Percentiles rank a stretch among this genome's conserved stretches.
phyloP scores from a whole-genome alignment of 768 basidiomycete species.

The Leccinum variicolor region DNA sequence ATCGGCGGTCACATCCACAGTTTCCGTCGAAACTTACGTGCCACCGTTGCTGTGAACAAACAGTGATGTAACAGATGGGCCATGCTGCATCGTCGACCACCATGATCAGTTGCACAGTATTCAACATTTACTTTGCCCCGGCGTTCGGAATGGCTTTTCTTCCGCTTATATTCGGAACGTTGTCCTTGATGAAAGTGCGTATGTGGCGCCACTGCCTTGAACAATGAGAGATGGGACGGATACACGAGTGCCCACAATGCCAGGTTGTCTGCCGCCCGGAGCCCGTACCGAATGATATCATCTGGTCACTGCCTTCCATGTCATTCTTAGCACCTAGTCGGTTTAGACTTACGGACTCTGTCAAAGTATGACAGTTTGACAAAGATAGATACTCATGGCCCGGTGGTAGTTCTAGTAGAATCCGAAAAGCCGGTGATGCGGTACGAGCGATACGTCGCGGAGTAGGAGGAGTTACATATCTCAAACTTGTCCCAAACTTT shows the following conservation, averaged over 20 bases:
- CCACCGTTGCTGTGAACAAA: neutral
- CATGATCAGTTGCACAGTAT: neutral
- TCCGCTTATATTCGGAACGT: neutral
- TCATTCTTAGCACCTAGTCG: neutral
- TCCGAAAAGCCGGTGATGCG: neutral
- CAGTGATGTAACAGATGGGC: slow-evolving; percentile 2
- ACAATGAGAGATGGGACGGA: neutral
- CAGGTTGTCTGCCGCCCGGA: neutral
- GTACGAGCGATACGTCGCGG: slow-evolving; percentile 3
- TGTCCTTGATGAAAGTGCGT: neutral
- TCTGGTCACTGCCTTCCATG: neutral
- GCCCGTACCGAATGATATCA: too few species aligned
- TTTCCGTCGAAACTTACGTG: too few species aligned
- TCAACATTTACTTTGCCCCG: neutral
- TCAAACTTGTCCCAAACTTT: neutral
- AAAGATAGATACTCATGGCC: neutral
- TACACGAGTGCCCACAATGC: neutral
- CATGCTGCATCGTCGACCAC: neutral
- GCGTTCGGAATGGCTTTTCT: neutral
- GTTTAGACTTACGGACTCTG: neutral
- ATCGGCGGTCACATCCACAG: too few species aligned
- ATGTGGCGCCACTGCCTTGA: neutral
- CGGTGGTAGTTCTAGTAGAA: neutral
- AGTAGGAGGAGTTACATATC: neutral
- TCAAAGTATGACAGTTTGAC: slow-evolving; percentile 1